Evolutionary conservation across 2,329 filamentous ascomycete species (phyloP).

Genomic region (Fusarium gaditjirri): DNA sequence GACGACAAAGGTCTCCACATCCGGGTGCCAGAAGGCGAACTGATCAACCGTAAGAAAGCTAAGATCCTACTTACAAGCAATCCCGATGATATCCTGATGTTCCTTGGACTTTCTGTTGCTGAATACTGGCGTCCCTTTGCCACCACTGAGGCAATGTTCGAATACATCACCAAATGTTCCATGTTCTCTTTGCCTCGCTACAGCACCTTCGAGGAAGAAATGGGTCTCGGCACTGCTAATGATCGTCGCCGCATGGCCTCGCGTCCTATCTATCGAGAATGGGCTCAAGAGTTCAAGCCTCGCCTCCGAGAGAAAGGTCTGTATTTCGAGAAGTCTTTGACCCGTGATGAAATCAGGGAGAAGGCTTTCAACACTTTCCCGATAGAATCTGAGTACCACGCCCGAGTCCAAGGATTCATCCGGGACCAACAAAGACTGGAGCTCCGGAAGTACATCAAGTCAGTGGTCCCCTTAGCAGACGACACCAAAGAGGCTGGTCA

Average conservation of each 20-base stretch:
- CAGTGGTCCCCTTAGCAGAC: constrained; percentile 45
- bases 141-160: constrained; percentile 66
- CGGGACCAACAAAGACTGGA: constrained; percentile 55
- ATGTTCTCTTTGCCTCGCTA: constrained; percentile 63
- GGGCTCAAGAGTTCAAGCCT: constrained; percentile 73
- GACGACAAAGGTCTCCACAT: constrained; percentile 73
- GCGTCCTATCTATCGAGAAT: constrained; percentile 68
- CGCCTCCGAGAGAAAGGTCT: constrained; percentile 55
- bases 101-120: constrained; percentile 67
- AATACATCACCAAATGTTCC: constrained; percentile 67
- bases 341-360: constrained; percentile 59
- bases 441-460: constrained; percentile 53
- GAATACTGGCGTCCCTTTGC: constrained; percentile 67
- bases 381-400: constrained; percentile 55
- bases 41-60: constrained; percentile 63
- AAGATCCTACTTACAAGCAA: constrained; percentile 70
- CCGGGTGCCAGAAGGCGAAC: constrained; percentile 75
- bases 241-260: constrained; percentile 66
- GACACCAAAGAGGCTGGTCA: constrained; percentile 1
- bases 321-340: constrained; percentile 44
- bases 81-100: constrained; percentile 65
- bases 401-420: constrained; percentile 51
- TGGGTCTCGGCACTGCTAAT: constrained; percentile 56
- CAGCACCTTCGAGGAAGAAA: constrained; percentile 46
- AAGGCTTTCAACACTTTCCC: constrained; percentile 66